phyloP scores from a whole-genome alignment of 1,284 basidiomycete species.

The Coniferiporia sulphurascens region DNA sequence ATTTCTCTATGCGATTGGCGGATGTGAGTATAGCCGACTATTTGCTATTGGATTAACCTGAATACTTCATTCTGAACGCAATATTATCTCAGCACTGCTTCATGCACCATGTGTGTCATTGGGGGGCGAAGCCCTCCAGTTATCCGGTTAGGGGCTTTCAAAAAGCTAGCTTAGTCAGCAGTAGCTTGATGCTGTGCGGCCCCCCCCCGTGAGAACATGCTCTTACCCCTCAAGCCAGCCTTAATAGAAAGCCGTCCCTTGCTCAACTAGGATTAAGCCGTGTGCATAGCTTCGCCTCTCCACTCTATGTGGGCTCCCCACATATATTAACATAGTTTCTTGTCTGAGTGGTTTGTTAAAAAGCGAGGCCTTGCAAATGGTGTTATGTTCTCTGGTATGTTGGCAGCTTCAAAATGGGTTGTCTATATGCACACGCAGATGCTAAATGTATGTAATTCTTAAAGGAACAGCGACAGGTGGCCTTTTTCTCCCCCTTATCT shows the following conservation, averaged over 20 bases:
- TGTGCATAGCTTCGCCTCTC: too few relatives aligned
- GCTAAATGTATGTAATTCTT: neutral
- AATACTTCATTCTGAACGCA: neutral
- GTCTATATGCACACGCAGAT: neutral
- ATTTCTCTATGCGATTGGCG: constrained; percentile 35
- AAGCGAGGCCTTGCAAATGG: constrained; percentile 38
- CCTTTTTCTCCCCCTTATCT: constrained; percentile 31
- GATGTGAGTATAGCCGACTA: constrained; percentile 25
- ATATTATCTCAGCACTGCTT: constrained; percentile 27
- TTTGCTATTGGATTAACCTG: constrained; percentile 29
- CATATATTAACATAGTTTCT: too few relatives aligned
- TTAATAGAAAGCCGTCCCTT: too few relatives aligned
- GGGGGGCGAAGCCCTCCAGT: too few relatives aligned
- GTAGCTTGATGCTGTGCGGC: too few relatives aligned
- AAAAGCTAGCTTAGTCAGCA: too few relatives aligned
- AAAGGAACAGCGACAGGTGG: constrained; percentile 33
- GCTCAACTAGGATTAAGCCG: too few relatives aligned
- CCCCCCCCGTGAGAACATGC: too few relatives aligned
- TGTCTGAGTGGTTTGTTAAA: constrained; percentile 41
- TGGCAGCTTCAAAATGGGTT: neutral
- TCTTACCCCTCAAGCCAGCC: too few relatives aligned
- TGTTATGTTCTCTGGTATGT: constrained; percentile 35
- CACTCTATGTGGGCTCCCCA: too few relatives aligned
- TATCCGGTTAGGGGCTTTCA: too few relatives aligned
- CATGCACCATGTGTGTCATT: constrained; percentile 34